Base-by-base conservation (phyloP, 2,329 filamentous ascomycete species). In the Talaromyces sp. region DNA sequence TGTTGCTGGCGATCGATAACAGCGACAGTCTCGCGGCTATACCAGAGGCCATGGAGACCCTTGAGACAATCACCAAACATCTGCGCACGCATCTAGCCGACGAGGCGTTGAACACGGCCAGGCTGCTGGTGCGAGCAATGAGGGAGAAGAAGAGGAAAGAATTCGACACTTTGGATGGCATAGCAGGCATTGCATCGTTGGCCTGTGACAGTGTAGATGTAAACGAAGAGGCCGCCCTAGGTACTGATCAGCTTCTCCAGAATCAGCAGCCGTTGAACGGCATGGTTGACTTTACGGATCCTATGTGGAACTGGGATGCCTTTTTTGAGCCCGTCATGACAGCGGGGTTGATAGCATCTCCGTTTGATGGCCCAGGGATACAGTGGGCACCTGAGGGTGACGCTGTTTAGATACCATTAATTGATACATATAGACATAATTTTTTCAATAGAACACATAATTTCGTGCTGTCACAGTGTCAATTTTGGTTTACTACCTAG, bases 1-100 rank as follows among this genome's bases (percentile, higher is more conserved):
- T 77, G 30, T 66, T 75, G 4, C 69, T 80, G 13, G 76, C 75
- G 3, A 72, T 79, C 25, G 75, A 76, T 53, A 78, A 75, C 2
- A 69, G 71, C 0, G 70, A 71, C 17, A 74, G 71, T 59, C 69
- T 77, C 11, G 65, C 71, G 2, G 68, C 69, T 27, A 70, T 80
- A 6, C 65, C 71, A 17, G 70, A 72, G 22, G 70, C 71, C 1
- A 74, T 79, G 70, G 69, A 71, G n/a, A 69, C 73, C 2, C 66
- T 80, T 44, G 71, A 73, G 56, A 68, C 72, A 25, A 73, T 79
- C n/a, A 72, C 72, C 2, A 66, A 71, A 28, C 66, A 68, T 2
- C 70, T 77, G 30, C 70, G 75, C 19, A 64, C 62, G 8, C 62
- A 64, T 53, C 39, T 67, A 67, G 73, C 72, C 2, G 71, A 68